Percentiles rank a stretch among this genome's conserved stretches.
These are phyloP conservation scores for Arabidopsis hybrid DNA, from an alignment of 441 rosid genomes.

Conservation along the genomic window DNA sequence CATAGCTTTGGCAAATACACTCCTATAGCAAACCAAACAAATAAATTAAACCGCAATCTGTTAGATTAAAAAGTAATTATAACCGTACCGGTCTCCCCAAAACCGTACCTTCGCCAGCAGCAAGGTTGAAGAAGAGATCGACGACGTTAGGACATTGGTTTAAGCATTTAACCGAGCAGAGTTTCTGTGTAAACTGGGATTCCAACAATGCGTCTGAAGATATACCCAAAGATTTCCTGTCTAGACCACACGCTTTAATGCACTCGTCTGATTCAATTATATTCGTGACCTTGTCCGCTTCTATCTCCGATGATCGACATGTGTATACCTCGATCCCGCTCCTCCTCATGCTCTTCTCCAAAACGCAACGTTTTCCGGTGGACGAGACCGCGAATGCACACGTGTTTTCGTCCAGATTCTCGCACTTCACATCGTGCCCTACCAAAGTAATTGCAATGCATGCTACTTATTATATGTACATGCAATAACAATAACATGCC, in stretches of 20 bases:
- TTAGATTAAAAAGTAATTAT: not conserved
- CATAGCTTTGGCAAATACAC: constrained; percentile 80
- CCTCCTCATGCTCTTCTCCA: constrained; percentile 67
- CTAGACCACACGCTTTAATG: constrained; percentile 71
- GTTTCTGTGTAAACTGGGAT: constrained; percentile 56
- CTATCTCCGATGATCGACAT: constrained; percentile 73
- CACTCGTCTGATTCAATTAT: constrained; percentile 75
- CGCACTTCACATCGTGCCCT: constrained; percentile 61
- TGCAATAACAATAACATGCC: not conserved
- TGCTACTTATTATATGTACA: not conserved
- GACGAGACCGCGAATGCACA: constrained; percentile 82
- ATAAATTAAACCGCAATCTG: not conserved
- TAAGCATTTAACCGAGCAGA: constrained; percentile 83
- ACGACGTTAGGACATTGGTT: constrained; percentile 74
- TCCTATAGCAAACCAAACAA: constrained; percentile 49
- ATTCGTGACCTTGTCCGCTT: constrained; percentile 64
- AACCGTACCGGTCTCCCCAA: constrained; percentile 15
- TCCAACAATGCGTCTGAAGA: constrained; percentile 86
- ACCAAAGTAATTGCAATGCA: not conserved
- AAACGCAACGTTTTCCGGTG: constrained; percentile 70
- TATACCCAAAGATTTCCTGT: constrained; percentile 74
- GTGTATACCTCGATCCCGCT: constrained; percentile 61
- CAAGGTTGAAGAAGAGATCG: constrained; percentile 88
- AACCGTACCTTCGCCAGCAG: constrained; percentile 81
- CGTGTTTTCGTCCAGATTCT: constrained; percentile 58